Base-by-base conservation (phyloP, 345 rosid species). In the Luvunga scandens region DNA sequence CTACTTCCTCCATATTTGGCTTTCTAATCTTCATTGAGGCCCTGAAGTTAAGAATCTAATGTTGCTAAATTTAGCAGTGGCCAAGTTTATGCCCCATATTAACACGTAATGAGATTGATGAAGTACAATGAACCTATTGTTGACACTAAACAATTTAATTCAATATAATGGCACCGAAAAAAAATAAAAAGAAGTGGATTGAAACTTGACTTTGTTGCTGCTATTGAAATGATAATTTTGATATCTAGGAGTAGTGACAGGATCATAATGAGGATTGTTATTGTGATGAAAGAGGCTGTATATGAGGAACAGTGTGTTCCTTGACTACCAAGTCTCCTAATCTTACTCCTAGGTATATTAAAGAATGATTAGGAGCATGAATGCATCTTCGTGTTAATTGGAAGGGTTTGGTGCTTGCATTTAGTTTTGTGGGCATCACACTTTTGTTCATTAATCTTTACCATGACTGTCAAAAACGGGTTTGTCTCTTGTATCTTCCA, bases 21-120 rank as follows among this genome's bases (percentile, higher is more conserved):
- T 50, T 75, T 64, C n/a, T 64, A 50, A 30, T 48, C 45, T 69
- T 16, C 76, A 27, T 48, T 69, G n/a, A 48, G 73, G 48, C 48
- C 13, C 16, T 50, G 3, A 55, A 55, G 45, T 56, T 56, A 31
- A 22, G 75, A 18, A 27, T 74, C 77, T 28, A 48, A 27, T 27
- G 59, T 48, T 24, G 50, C 69, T 30, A 50, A 69, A 75, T 71
- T 61, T 75, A 60, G 8, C 24, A 16, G 42, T 72, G 48, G 1
- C 45, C 5, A 72, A 66, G 42, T 65, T 27, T 65, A 16, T 65
- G 73, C 77, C 21, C n/a, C 60, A 1, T 3, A 22, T 71, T 24
- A 56, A 39, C 24, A 18, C 33, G 38, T 27, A 22, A 66, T 22
- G 19, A 71, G 67, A 45, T 72, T 59, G 50, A 22, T 38, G 38